Evolutionary conservation across 208 protist genomes (phyloP), one percentile per base, ranked within the genome.

Genomic region (Trypanosoma vivax): DNA sequence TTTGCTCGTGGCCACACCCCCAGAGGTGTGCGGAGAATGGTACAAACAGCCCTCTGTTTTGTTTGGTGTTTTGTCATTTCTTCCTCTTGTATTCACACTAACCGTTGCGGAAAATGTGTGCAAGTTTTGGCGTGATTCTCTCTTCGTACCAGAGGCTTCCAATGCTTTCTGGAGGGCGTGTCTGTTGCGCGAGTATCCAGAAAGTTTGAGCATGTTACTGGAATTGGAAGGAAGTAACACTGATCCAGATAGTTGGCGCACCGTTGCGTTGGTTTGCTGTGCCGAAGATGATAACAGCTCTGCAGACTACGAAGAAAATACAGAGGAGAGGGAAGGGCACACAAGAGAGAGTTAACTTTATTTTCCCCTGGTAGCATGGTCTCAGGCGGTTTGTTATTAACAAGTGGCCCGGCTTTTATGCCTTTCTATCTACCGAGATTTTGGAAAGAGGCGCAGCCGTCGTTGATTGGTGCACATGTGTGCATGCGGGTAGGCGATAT

Each of bases 121-220:
- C 40, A 62, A 38, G 13, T 37, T 40, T 10, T 92, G 85, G 82
- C 79, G 53, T 19, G 34, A 48, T 9, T 92, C 81, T 79, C 66
- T 92, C 3, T 68, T 45, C 14, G 42, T 61, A 31, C 50, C 73
- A 10, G 60, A 60, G 13, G 48, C 73, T 6, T 81, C 81, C 21
- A 54, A 50, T 42, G 69, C 62, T 19, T 92, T 92, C 40, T 92
- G 85, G 82, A 34, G 80, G 2, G 81, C 57, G 18, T 73, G 66
- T 33, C 76, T 88, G 18, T 72, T 89, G 57, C 72, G 76, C n/a
- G 81, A 92, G 66, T 92, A 77, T 43, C 73, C 76, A 33, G 47
- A 59, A 49, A 54, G 53, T 31, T 47, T 92, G 10, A 48, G 49
- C 25, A 29, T 19, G 16, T 50, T 88, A 5, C 31, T 88, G 9